These are phyloP conservation scores for Trypethelium eluteriae DNA, from an alignment of 495 filamentous ascomycete genomes.

Conservation along the genomic window DNA sequence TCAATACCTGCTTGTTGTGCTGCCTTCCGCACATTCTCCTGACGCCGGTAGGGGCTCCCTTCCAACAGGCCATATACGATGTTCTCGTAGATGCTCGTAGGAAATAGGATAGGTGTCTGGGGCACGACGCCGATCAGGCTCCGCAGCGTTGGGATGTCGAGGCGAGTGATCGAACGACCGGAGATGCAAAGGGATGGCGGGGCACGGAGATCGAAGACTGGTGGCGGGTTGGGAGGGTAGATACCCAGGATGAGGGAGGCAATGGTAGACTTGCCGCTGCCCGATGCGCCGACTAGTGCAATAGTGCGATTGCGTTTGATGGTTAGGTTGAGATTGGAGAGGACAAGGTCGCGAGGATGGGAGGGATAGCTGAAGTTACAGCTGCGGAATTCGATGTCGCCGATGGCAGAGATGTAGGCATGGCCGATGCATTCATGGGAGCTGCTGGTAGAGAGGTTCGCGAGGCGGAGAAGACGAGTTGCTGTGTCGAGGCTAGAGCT, in stretches of 20 bases:
- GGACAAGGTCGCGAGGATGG: constrained; percentile 43
- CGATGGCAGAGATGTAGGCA: constrained; percentile 40
- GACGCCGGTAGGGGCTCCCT: constrained; percentile 36
- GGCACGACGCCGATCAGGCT: constrained; percentile 66
- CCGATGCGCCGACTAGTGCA: constrained; percentile 75
- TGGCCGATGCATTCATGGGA: constrained; percentile 57
- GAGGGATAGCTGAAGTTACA: constrained; percentile 65
- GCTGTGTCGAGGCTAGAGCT: constrained; percentile 64
- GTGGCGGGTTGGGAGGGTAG: constrained; percentile 40
- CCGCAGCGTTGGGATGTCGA: constrained; percentile 60
- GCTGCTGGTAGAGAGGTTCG: constrained; percentile 45
- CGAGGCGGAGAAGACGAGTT: constrained; percentile 63
- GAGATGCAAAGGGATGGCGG: constrained; percentile 47
- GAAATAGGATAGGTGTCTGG: constrained; percentile 71
- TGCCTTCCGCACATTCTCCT: constrained; percentile 46
- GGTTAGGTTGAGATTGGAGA: constrained; percentile 53
- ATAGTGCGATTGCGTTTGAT: constrained; percentile 55
- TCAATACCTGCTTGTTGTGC: constrained; percentile 67
- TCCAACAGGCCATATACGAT: constrained; percentile 66
- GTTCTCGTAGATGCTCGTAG: constrained; percentile 63
- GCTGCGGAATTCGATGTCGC: constrained; percentile 54
- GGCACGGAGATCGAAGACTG: constrained; percentile 31
- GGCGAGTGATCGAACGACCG: constrained; percentile 43
- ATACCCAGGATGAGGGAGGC: constrained; percentile 64
- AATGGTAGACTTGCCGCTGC: constrained; percentile 85